Conservation (phyloP, 1,284 basidiomycete genomes). For the Anthracocystis panici-leucophaei region DNA sequence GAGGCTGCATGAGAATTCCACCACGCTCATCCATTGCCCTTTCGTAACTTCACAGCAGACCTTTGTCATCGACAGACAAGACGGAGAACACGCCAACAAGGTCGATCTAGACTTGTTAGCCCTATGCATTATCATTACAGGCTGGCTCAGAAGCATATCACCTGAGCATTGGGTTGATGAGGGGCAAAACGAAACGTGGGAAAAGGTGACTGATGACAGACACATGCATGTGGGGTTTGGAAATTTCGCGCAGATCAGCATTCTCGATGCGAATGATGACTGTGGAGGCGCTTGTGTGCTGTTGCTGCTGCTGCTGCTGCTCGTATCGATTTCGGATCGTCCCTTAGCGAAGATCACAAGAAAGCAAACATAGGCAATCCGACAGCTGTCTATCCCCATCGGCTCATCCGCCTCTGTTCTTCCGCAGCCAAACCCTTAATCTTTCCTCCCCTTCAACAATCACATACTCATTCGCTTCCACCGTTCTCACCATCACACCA, state of each 20-base stretch:
- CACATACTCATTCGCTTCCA: neutral
- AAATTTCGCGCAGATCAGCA: slow-evolving; percentile 2
- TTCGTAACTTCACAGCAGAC: too few species aligned
- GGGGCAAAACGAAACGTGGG: neutral
- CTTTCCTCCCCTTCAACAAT: neutral
- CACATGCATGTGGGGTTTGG: slow-evolving; percentile 7
- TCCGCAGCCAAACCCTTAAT: neutral
- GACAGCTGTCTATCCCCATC: too few species aligned
- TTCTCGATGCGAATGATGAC: neutral
- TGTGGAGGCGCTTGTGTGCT: slow-evolving; percentile 27
- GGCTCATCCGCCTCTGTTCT: too few species aligned
- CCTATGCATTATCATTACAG: neutral
- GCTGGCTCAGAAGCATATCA: too few species aligned
- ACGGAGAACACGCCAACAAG: neutral
- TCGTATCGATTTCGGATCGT: slow-evolving; percentile 35
- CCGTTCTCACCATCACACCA: neutral
- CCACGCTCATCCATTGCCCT: too few species aligned
- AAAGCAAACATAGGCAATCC: neutral
- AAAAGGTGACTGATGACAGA: slow-evolving; percentile 1
- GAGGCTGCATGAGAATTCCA: slow-evolving; percentile 9
- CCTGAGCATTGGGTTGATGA: too few species aligned
- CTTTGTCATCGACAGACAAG: neutral
- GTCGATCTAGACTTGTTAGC: neutral
- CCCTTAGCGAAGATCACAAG: slow-evolving; percentile 33
- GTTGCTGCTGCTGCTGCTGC: slow-evolving; percentile 1